Percentiles rank a stretch among this genome's conserved stretches.
These are phyloP conservation scores for Chalaropsis ovoidea DNA, from an alignment of 2,329 filamentous ascomycete genomes.

Conservation along the genomic window DNA sequence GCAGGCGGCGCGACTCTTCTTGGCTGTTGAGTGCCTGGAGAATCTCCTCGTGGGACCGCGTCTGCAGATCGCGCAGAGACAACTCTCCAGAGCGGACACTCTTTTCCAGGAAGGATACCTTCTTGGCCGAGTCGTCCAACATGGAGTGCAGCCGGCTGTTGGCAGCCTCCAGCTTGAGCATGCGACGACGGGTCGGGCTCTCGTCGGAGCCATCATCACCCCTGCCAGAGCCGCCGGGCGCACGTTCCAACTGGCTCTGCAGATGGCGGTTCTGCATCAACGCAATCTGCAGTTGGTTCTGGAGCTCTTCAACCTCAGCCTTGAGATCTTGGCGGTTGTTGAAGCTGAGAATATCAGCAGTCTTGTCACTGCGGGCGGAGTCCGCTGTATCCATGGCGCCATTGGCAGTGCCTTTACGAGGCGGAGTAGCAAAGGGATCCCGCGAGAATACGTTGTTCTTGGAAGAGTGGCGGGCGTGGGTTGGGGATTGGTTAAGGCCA, in stretches of 20 bases:
- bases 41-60: conserved; percentile 87
- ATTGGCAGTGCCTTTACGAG: conserved; percentile 52
- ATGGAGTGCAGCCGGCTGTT: conserved; percentile 88
- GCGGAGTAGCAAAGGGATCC: conserved; percentile 31
- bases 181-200: conserved; percentile 66
- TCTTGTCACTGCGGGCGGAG: conserved; percentile 74
- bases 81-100: conserved; percentile 79
- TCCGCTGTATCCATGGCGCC: conserved; percentile 45
- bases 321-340: conserved; percentile 87
- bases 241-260: conserved; percentile 73
- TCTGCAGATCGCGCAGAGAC: conserved; percentile 80
- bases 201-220: conserved; percentile 43
- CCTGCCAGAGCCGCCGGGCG: conserved; percentile 36
- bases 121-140: conserved; percentile 87
- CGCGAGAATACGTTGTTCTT: conserved; percentile 34
- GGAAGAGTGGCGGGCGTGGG: conserved; percentile 50
- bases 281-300: conserved; percentile 85
- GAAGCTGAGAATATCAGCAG: conserved; percentile 64
- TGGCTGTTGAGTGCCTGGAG: conserved; percentile 88
- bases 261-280: conserved; percentile 94
- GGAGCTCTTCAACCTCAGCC: conserved; percentile 79
- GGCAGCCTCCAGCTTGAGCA: conserved; percentile 84
- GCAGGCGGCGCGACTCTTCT: conserved; percentile 71
- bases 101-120: conserved; percentile 80
- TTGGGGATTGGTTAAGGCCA: conserved; percentile 63